Conservation (phyloP, 257 asterid genomes). For the Capsicum baccatum region DNA sequence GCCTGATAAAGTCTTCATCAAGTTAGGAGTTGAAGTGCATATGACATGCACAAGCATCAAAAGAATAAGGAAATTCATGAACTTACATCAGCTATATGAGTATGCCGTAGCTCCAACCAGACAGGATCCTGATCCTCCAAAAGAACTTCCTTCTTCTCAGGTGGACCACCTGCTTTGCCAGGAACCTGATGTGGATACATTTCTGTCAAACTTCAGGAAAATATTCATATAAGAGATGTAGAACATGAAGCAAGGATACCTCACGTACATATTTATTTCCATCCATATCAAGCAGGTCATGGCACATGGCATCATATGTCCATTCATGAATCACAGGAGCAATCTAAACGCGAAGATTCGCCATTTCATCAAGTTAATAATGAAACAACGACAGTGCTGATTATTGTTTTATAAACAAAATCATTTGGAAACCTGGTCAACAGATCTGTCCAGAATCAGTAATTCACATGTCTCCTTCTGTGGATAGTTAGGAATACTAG, state of each 20-base stretch:
- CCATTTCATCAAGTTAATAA: conserved; percentile 3
- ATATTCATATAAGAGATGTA: conserved; percentile 28
- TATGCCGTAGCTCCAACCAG: conserved; percentile 94
- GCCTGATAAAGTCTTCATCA: conserved; percentile 58
- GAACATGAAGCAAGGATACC: conserved; percentile 54
- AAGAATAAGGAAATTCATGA: conserved; percentile 25
- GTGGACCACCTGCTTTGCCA: conserved; percentile 81
- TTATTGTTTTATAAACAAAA: not conserved
- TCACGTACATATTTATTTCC: conserved; percentile 87
- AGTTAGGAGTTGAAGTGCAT: conserved; percentile 33
- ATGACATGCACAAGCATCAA: conserved; percentile 28
- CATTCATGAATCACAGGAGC: conserved; percentile 98
- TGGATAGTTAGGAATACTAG: conserved; percentile 84
- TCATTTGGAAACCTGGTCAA: conserved; percentile 73
- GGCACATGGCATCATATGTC: conserved; percentile 99
- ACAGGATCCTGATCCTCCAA: conserved; percentile 91
- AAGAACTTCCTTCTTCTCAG: conserved; percentile 84
- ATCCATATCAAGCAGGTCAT: conserved; percentile 88
- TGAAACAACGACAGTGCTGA: not conserved
- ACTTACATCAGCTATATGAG: conserved; percentile 92
- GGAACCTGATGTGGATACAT: conserved; percentile 55
- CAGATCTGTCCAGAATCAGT: conserved; percentile 88
- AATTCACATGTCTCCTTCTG: conserved; percentile 87
- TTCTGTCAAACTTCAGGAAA: conserved; percentile 35
- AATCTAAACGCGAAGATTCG: conserved; percentile 51